A percentile compares a stretch with the other conserved stretches of the same genome.
phyloP scores from a whole-genome alignment of 345 rosid species.

The Brassica napus region DNA sequence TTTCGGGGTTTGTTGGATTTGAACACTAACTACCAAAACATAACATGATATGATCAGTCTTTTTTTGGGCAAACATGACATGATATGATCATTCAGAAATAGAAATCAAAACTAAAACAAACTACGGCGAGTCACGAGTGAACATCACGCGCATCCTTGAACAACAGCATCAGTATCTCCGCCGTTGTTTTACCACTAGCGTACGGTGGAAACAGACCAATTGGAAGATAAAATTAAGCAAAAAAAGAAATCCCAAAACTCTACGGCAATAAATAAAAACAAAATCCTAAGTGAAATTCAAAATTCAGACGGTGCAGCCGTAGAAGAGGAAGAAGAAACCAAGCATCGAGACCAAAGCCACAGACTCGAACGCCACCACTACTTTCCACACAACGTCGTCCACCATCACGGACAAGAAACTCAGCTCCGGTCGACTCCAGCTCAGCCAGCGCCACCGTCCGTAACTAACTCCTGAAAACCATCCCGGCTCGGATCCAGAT shows the following conservation, averaged over 20 bases:
- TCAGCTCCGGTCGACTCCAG: conserved; percentile 46
- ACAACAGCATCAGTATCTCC: conserved; percentile 18
- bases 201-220: neutral
- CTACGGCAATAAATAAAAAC: conserved; percentile 2
- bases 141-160: conserved; percentile 17
- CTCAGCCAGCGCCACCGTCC: conserved; percentile 9
- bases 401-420: conserved; percentile 48
- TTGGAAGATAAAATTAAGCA: neutral
- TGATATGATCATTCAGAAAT: neutral
- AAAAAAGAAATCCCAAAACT: neutral
- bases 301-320: conserved; percentile 68
- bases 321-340: conserved; percentile 86
- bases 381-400: conserved; percentile 76
- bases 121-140: neutral
- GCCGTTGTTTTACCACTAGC: conserved; percentile 5
- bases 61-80: neutral
- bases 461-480: conserved; percentile 21
- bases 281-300: neutral
- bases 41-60: neutral
- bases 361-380: conserved; percentile 76
- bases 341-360: conserved; percentile 85
- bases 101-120: conserved; percentile 14
- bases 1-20: neutral
- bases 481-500: conserved; percentile 19
- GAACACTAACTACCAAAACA: neutral